A percentile compares a stretch with the other conserved stretches of the same genome.
Evolutionary conservation across 257 asterid genomes (phyloP).

Genomic region (Orobanche coerulescens): DNA sequence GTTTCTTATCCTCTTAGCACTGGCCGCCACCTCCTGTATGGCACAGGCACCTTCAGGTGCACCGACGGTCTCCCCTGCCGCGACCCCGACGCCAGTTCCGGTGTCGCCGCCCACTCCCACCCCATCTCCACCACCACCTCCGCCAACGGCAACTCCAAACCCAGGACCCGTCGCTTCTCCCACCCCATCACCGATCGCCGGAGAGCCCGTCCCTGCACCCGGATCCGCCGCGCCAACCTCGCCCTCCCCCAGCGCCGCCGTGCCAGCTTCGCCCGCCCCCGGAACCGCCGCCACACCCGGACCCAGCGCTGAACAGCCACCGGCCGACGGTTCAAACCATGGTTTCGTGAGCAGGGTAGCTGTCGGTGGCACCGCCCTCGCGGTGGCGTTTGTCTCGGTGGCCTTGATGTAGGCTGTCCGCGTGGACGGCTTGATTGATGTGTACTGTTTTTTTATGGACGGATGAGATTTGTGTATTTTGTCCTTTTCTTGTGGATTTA

Average conservation of each 20-base stretch:
- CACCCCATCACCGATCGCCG: slow-evolving; percentile 11
- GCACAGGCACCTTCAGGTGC: slow-evolving; percentile 57
- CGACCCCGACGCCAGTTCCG: slow-evolving; percentile 38
- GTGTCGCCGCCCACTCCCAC: slow-evolving; percentile 36
- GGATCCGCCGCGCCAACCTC: slow-evolving; percentile 6
- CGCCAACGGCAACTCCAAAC: slow-evolving; percentile 26
- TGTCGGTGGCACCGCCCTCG: slow-evolving; percentile 47
- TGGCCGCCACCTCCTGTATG: slow-evolving; percentile 43
- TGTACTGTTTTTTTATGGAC: slow-evolving; percentile 18
- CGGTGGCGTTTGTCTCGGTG: slow-evolving; percentile 49
- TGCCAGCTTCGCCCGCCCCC: too few species aligned
- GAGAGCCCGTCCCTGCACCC: slow-evolving; percentile 29
- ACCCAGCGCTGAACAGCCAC: slow-evolving; percentile 28
- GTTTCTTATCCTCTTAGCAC: slow-evolving; percentile 39
- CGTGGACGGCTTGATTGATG: slow-evolving; percentile 29
- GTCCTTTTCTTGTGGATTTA: slow-evolving; percentile 18
- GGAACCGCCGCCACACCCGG: slow-evolving; percentile 20
- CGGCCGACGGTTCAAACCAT: slow-evolving; percentile 30
- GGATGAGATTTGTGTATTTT: slow-evolving; percentile 36
- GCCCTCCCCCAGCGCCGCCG: slow-evolving; percentile 20
- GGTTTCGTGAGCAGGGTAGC: slow-evolving; percentile 41
- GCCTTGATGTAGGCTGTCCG: slow-evolving; percentile 45
- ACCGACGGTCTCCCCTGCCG: slow-evolving; percentile 52
- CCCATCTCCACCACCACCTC: too few species aligned
- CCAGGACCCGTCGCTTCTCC: slow-evolving; percentile 25